A percentile compares a stretch with the other conserved stretches of the same genome.
These are phyloP conservation scores for Globisporangium alternatum DNA, from an alignment of 352 stramenopile genomes.

Conservation along the genomic window DNA sequence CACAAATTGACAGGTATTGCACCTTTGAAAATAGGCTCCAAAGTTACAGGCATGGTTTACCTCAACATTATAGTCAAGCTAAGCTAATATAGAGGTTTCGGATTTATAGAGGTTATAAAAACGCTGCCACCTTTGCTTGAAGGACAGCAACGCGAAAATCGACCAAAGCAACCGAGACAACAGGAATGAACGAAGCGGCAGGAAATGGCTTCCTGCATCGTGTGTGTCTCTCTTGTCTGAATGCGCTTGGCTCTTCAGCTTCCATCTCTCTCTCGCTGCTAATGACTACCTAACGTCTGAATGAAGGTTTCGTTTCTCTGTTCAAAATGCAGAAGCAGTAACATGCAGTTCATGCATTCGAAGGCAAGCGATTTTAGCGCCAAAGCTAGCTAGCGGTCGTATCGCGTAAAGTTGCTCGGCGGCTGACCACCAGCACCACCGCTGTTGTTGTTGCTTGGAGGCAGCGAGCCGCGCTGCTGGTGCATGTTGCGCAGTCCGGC, in stretches of 20 bases:
- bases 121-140: too few relatives aligned
- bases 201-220: too few relatives aligned
- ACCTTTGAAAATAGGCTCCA: neutral
- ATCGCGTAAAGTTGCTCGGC: slow-evolving; percentile 31
- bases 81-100: too few relatives aligned
- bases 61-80: too few relatives aligned
- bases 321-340: neutral
- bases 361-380: neutral
- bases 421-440: slow-evolving; percentile 13
- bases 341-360: slow-evolving; percentile 5
- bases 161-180: too few relatives aligned
- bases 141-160: too few relatives aligned
- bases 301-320: neutral
- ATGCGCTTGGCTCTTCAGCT: neutral
- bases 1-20: neutral
- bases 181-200: too few relatives aligned
- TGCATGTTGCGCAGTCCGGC: slow-evolving; percentile 85
- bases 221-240: too few relatives aligned
- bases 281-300: neutral
- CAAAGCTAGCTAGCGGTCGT: slow-evolving; percentile 43
- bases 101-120: too few relatives aligned
- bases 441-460: slow-evolving; percentile 4
- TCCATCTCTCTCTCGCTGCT: neutral
- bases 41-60: neutral
- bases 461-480: slow-evolving; percentile 46